A percentile compares a stretch with the other conserved stretches of the same genome.
Conservation (phyloP, 805 yeast species). For the Pichia manshurica region DNA sequence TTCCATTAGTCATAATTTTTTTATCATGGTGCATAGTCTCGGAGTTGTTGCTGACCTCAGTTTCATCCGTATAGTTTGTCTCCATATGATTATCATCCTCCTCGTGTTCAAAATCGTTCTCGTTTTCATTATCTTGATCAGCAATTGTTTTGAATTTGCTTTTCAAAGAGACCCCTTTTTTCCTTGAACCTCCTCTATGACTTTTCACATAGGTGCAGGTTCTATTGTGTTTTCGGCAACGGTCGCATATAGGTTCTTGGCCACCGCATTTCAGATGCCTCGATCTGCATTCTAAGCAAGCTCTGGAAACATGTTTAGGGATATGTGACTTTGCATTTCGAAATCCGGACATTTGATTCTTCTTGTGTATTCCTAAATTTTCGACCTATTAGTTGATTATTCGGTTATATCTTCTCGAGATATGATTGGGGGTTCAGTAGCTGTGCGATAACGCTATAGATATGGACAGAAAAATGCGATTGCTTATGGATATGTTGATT, state of each 20-base stretch:
- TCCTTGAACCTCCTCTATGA: conserved; percentile 49
- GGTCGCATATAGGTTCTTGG: conserved; percentile 37
- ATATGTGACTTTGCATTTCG: neutral
- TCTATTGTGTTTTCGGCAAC: conserved; percentile 34
- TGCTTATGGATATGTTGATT: too few relatives aligned
- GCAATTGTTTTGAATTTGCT: conserved; percentile 13
- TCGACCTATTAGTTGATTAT: too few relatives aligned
- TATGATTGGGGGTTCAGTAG: too few relatives aligned
- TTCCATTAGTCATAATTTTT: neutral
- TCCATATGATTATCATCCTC: neutral
- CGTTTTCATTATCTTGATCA: neutral
- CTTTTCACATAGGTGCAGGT: conserved; percentile 46
- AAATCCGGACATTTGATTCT: neutral
- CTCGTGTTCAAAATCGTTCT: neutral
- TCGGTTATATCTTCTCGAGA: too few relatives aligned
- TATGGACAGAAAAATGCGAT: too few relatives aligned
- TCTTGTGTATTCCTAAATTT: neutral
- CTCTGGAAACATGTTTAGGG: conserved; percentile 38
- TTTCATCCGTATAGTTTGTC: neutral
- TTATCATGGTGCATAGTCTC: neutral
- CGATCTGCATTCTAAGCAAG: conserved; percentile 47
- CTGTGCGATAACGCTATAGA: too few relatives aligned
- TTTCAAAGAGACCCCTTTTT: conserved; percentile 37
- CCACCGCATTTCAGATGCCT: conserved; percentile 50
- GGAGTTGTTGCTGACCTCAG: neutral